Evolutionary conservation across 768 basidiomycete species (phyloP), one percentile per base, ranked within the genome.

Genomic region (Dioszegia hungarica): DNA sequence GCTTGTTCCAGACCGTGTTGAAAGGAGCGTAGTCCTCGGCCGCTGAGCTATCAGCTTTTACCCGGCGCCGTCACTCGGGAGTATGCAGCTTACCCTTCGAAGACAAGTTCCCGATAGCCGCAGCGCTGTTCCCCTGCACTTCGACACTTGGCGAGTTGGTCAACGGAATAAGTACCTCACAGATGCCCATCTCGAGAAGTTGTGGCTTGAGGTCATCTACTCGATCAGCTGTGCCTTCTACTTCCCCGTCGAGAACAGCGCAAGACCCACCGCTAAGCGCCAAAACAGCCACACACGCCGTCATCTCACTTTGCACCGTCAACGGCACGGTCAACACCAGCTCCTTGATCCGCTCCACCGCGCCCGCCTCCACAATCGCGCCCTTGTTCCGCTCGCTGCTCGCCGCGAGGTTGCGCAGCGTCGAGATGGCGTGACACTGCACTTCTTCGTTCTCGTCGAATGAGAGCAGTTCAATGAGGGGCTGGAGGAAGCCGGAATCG

Each of bases 401-500:
- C 3, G 95, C 95, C 1, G 95, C 95, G 15, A 99, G 82, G 73
- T 99, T 99, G 15, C 95, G 84, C 41, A 99, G 80, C 0, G 95
- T 99, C 12, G 91, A 94, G 63, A 99, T 99, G 19, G 95, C 95
- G 68, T 99, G 95, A 72, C 95, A 98, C 74, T 99, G 95, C 22
- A 99, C 92, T 77, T 99, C 95, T 79, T 99, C 95, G 70, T 98
- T 98, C 77, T 99, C 95, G 76, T 97, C 97, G 80, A 97, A 98
- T 1, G 93, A 90, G 20, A 99, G 80, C 29, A 99, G 82, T 72
- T 90, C 92, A 75, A 99, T 97, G 37, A 99, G 80, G 0, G 95
- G 95, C 68, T 90, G 88, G 60, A 98, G 79, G 81, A 99, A 99
- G 19, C 94, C 94, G 33, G 91, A 89, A 69, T 99, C 95, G 75